Base-by-base conservation (phyloP, 164 flowering plant genomes). In the Chimonanthus salicifolius region DNA sequence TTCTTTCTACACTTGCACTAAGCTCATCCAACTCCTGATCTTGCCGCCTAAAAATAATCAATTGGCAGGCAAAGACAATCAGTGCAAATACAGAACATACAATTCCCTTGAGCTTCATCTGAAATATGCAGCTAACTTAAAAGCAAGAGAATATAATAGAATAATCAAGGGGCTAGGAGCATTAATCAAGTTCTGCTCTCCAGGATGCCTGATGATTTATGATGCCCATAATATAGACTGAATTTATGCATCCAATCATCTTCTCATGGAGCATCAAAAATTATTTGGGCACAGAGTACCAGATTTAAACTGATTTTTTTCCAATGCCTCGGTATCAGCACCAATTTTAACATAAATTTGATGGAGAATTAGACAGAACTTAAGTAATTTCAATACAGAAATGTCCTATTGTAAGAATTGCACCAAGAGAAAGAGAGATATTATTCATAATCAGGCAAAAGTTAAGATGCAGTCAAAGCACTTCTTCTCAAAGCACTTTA, bases 11-110 rank as follows among this genome's bases (percentile, higher is more conserved):
- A 78, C 97, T 95, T 70, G 84, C 94, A 83, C 92, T 92, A 58
- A 95, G 88, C 80, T 89, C 97, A 85, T 95, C 99, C 75, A 95
- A 79, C 74, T 93, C 98, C 68, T 95, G 92, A 81, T 95, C 99
- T 74, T 95, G 99, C 78, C 82, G 97, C 89, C 98, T 95, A 75
- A 73, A 33, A 80, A 71, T 16, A 13, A 77, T 21, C 68, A 44
- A 66, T 66, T 66, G 49, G 11, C 16, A 72, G 45, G 65, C 33
- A 71, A 7, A 7, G 16, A 13, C 4, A 68, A 48, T 68, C 70
- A 68, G 70, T n/a, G 15, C 2, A 47, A 49, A 68, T 7, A 54
- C 60, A 11, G 60, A 54, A 54, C 33, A 33, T 33, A n/a, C 60
- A 54, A 54, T 54, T 54, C 16, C 11, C 60, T 54, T 6, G 16